Percentiles rank a stretch among this genome's conserved stretches.
These are phyloP conservation scores for Calonectria pseudoreteaudii DNA, from an alignment of 2,329 filamentous ascomycete genomes.

Conservation along the genomic window DNA sequence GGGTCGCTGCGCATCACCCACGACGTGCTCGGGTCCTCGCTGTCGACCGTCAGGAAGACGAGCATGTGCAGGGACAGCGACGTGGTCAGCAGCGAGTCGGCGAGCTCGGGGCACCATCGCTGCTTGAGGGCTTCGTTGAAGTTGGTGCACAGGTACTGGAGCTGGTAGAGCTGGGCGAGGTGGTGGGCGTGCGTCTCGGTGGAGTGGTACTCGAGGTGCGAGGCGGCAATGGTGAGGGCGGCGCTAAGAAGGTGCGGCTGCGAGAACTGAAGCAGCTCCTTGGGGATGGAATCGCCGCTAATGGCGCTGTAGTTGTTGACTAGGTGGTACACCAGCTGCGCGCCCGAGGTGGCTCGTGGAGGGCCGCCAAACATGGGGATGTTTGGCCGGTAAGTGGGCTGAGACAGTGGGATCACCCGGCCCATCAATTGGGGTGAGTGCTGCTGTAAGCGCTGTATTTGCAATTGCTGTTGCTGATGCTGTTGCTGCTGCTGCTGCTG, in stretches of 20 bases:
- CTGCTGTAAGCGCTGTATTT: background rate
- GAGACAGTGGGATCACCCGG: background rate
- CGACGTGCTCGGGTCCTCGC: background rate
- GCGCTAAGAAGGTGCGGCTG: background rate
- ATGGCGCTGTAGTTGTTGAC: constrained; percentile 6
- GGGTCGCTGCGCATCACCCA: constrained; percentile 12
- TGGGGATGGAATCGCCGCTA: background rate
- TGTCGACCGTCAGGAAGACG: constrained; percentile 11
- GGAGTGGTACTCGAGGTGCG: constrained; percentile 9
- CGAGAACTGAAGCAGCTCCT: background rate
- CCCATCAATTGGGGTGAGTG: background rate
- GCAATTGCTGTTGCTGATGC: background rate
- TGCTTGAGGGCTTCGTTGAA: background rate
- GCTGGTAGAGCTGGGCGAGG: constrained; percentile 13
- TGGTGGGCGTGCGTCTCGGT: background rate
- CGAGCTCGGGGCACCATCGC: background rate
- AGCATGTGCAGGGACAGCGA: constrained; percentile 13
- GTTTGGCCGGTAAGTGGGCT: background rate
- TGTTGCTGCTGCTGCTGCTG: background rate
- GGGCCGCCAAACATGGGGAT: background rate
- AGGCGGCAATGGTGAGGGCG: constrained; percentile 8
- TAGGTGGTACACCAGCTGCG: background rate
- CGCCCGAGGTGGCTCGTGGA: background rate
- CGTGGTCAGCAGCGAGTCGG: constrained; percentile 13
- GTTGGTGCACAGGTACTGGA: background rate